phyloP scores from a whole-genome alignment of 768 basidiomycete genomes.

The Hygrocybe coccinea region DNA sequence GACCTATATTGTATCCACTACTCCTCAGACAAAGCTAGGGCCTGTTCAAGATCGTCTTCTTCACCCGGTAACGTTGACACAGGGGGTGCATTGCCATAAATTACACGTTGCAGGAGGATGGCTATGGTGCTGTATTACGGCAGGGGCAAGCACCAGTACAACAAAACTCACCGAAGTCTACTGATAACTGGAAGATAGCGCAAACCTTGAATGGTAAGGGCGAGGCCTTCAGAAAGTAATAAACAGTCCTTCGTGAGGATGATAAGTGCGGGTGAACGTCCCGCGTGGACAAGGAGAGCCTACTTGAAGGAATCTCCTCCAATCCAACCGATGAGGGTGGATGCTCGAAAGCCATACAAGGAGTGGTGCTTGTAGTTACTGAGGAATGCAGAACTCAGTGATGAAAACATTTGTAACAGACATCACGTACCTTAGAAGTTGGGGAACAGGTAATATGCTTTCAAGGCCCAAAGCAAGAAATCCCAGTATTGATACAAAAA shows the following conservation, averaged over 20 bases:
- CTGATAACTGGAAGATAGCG: conserved; percentile 75
- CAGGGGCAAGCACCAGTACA: not conserved
- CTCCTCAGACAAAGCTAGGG: conserved; percentile 61
- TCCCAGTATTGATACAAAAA: conserved; percentile 61
- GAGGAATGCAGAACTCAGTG: conserved; percentile 2
- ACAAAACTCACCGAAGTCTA: conserved; percentile 61
- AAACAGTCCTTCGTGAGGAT: conserved; percentile 51
- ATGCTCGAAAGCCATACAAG: conserved; percentile 78
- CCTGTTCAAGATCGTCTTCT: conserved; percentile 73
- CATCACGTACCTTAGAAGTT: conserved; percentile 61
- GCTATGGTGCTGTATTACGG: conserved; percentile 37
- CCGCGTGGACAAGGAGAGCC: not conserved
- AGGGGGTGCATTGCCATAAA: conserved; percentile 72
- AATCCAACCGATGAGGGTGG: conserved; percentile 77
- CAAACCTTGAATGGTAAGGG: conserved; percentile 81
- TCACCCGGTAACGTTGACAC: conserved; percentile 43
- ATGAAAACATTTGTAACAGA: conserved; percentile 3
- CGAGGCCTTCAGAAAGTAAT: conserved; percentile 71
- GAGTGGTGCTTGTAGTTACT: conserved; percentile 79
- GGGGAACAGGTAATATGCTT: conserved; percentile 82
- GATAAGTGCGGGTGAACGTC: not conserved
- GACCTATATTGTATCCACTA: conserved; percentile 25
- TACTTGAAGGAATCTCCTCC: conserved; percentile 86
- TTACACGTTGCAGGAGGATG: conserved; percentile 67
- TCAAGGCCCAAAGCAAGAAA: conserved; percentile 79